Conservation (phyloP, 2,329 filamentous ascomycete species). For the Macrophomina tecta region DNA sequence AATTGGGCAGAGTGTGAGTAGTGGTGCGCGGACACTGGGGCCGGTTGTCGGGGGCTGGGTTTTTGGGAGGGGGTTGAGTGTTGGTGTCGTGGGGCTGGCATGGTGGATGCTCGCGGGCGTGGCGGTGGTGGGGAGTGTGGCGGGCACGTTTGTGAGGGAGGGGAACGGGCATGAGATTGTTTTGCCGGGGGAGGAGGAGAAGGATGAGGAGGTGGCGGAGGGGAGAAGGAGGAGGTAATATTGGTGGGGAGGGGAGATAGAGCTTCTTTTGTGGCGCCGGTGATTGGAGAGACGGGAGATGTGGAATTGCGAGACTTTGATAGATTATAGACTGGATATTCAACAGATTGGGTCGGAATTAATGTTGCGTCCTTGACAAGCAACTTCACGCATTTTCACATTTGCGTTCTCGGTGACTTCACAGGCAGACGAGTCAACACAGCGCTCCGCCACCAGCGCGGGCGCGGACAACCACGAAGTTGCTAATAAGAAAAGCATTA, state of each 20-base stretch:
- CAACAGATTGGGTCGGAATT: too few relatives aligned
- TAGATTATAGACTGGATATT: not conserved
- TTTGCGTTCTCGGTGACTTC: too few relatives aligned
- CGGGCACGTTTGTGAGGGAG: slow-evolving; percentile 64
- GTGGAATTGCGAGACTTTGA: too few relatives aligned
- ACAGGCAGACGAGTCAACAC: too few relatives aligned
- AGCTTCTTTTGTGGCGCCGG: not conserved
- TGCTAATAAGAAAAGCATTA: too few relatives aligned
- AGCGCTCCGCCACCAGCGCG: too few relatives aligned
- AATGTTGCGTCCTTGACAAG: too few relatives aligned
- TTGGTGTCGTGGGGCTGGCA: slow-evolving; percentile 63
- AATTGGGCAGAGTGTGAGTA: slow-evolving; percentile 65
- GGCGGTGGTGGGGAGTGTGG: slow-evolving; percentile 56
- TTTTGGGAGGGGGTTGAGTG: slow-evolving; percentile 64
- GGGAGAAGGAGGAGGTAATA: not conserved
- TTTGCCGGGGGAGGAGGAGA: slow-evolving; percentile 66
- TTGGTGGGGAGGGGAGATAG: not conserved
- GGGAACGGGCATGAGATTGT: slow-evolving; percentile 70
- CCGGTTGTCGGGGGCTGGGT: slow-evolving; percentile 66
- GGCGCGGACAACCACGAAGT: too few relatives aligned
- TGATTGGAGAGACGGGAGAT: too few relatives aligned
- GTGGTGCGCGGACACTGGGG: slow-evolving; percentile 64
- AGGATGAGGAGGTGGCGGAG: slow-evolving; percentile 35
- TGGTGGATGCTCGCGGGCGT: slow-evolving; percentile 63
- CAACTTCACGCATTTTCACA: too few relatives aligned